These are phyloP conservation scores for Clohesyomyces aquaticus DNA, from an alignment of 495 filamentous ascomycete genomes.

Conservation along the genomic window DNA sequence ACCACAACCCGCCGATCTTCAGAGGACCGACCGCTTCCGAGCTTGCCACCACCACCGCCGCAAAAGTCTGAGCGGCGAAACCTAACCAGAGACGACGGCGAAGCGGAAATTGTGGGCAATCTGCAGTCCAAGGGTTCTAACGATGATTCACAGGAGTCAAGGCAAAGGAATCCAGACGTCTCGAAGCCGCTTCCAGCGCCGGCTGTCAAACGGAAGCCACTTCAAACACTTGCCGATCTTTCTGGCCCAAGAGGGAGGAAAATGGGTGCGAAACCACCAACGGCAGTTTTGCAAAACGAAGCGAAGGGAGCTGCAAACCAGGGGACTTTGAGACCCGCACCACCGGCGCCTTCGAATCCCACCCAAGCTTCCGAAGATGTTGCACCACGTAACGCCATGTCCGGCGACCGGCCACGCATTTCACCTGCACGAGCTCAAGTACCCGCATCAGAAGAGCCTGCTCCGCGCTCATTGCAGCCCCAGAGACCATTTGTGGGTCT, in stretches of 20 bases:
- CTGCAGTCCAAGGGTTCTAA: background rate
- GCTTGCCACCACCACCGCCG: slow-evolving; percentile 36
- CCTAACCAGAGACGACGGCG: background rate
- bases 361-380: background rate
- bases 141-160: background rate
- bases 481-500: background rate
- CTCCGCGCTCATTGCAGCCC: background rate
- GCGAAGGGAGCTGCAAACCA: background rate
- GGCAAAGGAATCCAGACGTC: background rate
- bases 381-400: background rate
- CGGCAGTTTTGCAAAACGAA: background rate
- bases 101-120: background rate
- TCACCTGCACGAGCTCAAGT: background rate
- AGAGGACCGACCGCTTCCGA: slow-evolving; percentile 18
- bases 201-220: background rate
- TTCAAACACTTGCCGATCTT: background rate
- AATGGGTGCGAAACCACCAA: background rate
- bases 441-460: background rate
- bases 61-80: slow-evolving; percentile 30
- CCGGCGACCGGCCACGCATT: background rate
- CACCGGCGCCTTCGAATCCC: background rate
- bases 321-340: background rate
- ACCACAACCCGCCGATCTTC: slow-evolving; percentile 1
- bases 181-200: slow-evolving; percentile 12
- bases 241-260: background rate